A percentile compares a stretch with the other conserved stretches of the same genome.
phyloP scores from a whole-genome alignment of 176 grass and related monocot species.

The Carex scoparia region DNA sequence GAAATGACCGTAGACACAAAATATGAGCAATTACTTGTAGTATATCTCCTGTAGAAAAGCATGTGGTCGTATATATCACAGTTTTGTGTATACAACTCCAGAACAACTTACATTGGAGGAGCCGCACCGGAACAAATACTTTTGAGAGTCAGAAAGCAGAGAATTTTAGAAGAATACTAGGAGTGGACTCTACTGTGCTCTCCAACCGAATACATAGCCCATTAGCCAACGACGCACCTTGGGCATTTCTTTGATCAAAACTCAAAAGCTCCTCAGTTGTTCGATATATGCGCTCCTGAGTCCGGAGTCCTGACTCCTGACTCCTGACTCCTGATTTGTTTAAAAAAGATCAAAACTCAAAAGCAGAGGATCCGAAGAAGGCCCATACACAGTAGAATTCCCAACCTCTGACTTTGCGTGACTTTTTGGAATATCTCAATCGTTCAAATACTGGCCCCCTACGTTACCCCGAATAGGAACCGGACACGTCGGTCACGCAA shows the following conservation, averaged over 20 bases:
- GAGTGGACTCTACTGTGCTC: neutral
- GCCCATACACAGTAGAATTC: neutral
- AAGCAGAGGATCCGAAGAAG: neutral
- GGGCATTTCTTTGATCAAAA: neutral
- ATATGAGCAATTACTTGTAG: neutral
- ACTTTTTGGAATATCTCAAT: no score
- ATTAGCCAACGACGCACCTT: no score
- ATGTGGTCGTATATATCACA: neutral
- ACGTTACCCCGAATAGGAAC: no score
- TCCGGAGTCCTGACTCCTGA: neutral
- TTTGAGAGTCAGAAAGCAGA: neutral
- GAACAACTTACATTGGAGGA: neutral
- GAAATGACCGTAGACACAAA: neutral
- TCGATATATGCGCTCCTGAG: neutral
- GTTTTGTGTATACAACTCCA: neutral
- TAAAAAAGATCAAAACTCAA: neutral
- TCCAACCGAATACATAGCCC: neutral
- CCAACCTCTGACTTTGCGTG: no score
- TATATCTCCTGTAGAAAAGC: neutral
- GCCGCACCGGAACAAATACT: neutral
- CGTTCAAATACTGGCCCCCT: no score
- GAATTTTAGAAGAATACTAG: neutral
- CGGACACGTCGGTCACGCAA: no score
- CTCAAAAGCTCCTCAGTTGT: neutral
- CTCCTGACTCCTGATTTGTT: neutral